These are phyloP conservation scores for Rhizoclosmatium globosum DNA, from an alignment of 192 early-diverging fungal genomes.

Conservation along the genomic window DNA sequence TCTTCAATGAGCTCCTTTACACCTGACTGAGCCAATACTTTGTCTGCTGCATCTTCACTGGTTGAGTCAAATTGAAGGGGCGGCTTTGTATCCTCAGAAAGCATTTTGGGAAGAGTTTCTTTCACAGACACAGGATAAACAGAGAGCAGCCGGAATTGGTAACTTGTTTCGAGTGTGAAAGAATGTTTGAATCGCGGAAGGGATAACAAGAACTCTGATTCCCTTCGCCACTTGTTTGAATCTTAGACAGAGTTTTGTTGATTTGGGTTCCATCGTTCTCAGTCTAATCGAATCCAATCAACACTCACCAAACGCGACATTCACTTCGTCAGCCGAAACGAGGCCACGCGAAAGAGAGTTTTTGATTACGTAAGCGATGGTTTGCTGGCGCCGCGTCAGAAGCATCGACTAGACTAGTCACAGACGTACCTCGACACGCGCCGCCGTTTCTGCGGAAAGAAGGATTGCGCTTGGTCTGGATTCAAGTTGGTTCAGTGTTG, in stretches of 20 bases:
- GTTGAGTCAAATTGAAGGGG: too few relatives aligned
- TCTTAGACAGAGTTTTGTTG: too few relatives aligned
- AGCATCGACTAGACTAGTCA: too few relatives aligned
- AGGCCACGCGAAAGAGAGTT: not conserved
- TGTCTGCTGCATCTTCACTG: too few relatives aligned
- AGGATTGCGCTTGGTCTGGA: not conserved
- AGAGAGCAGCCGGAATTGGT: not conserved
- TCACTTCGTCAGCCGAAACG: not conserved
- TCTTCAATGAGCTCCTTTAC: too few relatives aligned
- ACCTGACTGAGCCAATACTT: too few relatives aligned
- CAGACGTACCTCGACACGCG: not conserved
- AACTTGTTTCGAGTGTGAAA: not conserved
- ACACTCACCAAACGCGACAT: not conserved
- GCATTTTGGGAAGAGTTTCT: too few relatives aligned
- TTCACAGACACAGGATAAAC: too few relatives aligned
- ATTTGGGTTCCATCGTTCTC: too few relatives aligned
- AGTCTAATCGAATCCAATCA: not conserved
- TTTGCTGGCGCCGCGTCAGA: too few relatives aligned
- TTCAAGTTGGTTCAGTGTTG: not conserved
- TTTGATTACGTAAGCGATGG: not conserved
- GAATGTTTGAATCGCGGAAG: not conserved
- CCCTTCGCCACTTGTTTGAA: not conserved
- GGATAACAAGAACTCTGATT: not conserved
- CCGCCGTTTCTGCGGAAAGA: not conserved
- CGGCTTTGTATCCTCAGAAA: too few relatives aligned